Evolutionary conservation across 306 rosid species (phyloP).

Genomic region (Lithocarpus polystachyus): DNA sequence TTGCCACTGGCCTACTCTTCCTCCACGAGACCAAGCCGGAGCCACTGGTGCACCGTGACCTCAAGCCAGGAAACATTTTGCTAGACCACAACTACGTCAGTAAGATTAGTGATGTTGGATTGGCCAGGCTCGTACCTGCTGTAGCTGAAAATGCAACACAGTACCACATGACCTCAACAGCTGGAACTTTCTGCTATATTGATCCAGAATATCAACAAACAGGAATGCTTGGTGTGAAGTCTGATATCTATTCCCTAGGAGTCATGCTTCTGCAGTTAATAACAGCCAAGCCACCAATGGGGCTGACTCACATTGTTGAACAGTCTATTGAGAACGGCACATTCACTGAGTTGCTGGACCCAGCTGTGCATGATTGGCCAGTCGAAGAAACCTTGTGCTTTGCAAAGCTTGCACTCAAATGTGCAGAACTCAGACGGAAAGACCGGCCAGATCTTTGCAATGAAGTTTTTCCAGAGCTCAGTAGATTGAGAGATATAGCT

Average conservation of each 20-base stretch:
- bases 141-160: slow-evolving; percentile 82
- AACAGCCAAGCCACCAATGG: slow-evolving; percentile 79
- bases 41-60: slow-evolving; percentile 92
- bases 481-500: slow-evolving; percentile 56
- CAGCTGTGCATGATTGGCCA: slow-evolving; percentile 73
- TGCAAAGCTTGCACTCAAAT: slow-evolving; percentile 55
- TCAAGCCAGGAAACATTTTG: slow-evolving; percentile 85
- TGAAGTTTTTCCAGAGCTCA: slow-evolving; percentile 53
- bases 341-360: slow-evolving; percentile 55
- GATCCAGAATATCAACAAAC: slow-evolving; percentile 97
- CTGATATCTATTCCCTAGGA: slow-evolving; percentile 90
- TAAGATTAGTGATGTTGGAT: slow-evolving; percentile 85
- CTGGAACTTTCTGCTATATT: slow-evolving; percentile 95
- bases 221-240: slow-evolving; percentile 91
- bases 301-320: slow-evolving; percentile 56
- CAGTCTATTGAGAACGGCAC: slow-evolving; percentile 49
- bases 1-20: slow-evolving; percentile 78
- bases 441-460: slow-evolving; percentile 83
- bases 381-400: slow-evolving; percentile 44
- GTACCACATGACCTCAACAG: slow-evolving; percentile 70
- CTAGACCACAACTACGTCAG: slow-evolving; percentile 72
- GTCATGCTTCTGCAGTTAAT: slow-evolving; percentile 68
- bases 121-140: slow-evolving; percentile 85
- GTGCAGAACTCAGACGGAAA: slow-evolving; percentile 84
- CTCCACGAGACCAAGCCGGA: slow-evolving; percentile 97